Base-by-base conservation (phyloP, 2,329 filamentous ascomycete species). In the Didymellaceae sp. region DNA sequence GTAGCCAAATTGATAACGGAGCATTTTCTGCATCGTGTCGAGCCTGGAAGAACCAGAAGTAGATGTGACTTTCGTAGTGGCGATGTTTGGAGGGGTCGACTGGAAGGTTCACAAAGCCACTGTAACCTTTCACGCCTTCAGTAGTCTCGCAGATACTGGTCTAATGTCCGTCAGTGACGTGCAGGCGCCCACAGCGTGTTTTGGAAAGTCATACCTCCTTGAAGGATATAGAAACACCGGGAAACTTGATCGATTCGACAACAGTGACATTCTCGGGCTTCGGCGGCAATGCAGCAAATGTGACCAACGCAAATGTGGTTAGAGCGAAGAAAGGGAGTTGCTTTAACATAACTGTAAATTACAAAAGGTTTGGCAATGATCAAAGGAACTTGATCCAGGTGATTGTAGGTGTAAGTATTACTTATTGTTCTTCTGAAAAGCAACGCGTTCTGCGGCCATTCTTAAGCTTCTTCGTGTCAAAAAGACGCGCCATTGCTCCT, bases 51-150 rank as follows among this genome's bases (percentile, higher is more conserved):
- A 53, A 60, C 59, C 55, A 62, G 41, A 58, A 62, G 41, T 55
- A 60, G 17, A 57, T 60, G 38, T 47, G 56, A 16, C 49, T 51
- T 17, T 63, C 54, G 42, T 62, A 57, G 13, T 43, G 33, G 10
- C 45, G 32, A 8, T 40, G 34, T 14, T 52, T 50, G 3, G 38
- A 45, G 6, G 14, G 42, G 30, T 51, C 45, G 3, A 44, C 38
- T 1, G 80, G 80, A 4, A 84, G 70, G 62, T 81, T 75, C n/a
- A 84, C 77, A 53, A 82, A 84, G 28, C 82, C 82, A 3, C 78
- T 78, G 66, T 83, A 86, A 9, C 76, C 77, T 57, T 75, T 79
- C 39, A 82, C 77, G 6, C 75, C 74, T 5, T 72, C 69, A 0
- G 76, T 80, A 7, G 78, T 80, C 66, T 83, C 81, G 62, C 81